Percentiles rank a stretch among this genome's conserved stretches.
Evolutionary conservation across 768 basidiomycete species (phyloP).

Genomic region (Boletus barrowsii): DNA sequence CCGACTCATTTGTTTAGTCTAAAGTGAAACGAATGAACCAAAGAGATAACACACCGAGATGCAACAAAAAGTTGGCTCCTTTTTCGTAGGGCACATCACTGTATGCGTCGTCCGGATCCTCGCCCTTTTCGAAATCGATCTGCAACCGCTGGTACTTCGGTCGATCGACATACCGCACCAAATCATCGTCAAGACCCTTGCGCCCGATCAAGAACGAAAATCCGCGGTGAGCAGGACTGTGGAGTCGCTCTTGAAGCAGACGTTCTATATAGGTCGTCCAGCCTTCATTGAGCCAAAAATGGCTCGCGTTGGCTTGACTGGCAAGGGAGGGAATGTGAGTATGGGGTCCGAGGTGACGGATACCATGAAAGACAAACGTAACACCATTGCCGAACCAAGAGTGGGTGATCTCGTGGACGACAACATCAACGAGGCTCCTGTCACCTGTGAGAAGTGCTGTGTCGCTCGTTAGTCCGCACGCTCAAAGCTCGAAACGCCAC

Average conservation of each 20-base stretch:
- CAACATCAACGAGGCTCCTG: constrained; percentile 83
- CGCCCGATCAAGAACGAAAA: constrained; percentile 78
- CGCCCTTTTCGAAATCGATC: constrained; percentile 66
- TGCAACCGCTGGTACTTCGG: constrained; percentile 78
- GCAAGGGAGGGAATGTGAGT: neutral
- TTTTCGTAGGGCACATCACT: constrained; percentile 79
- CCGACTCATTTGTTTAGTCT: neutral
- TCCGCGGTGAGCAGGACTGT: constrained; percentile 73
- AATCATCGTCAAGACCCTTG: constrained; percentile 65
- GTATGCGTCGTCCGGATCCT: constrained; percentile 81
- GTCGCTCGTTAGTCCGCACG: neutral
- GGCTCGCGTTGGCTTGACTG: constrained; percentile 20
- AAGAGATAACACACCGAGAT: constrained; percentile 53
- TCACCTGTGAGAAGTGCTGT: constrained; percentile 82
- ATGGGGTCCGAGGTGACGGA: neutral
- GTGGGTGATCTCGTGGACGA: constrained; percentile 82
- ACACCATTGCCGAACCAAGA: constrained; percentile 92
- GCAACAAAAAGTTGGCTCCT: constrained; percentile 85
- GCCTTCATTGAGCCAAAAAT: constrained; percentile 91
- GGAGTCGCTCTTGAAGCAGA: constrained; percentile 63
- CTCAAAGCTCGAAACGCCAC: neutral
- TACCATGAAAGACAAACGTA: constrained; percentile 42
- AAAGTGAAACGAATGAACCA: too few relatives aligned
- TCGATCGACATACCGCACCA: constrained; percentile 54
- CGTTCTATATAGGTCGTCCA: constrained; percentile 95